These are phyloP conservation scores for Fusarium domesticum DNA, from an alignment of 2,329 filamentous ascomycete species.

Conservation along the genomic window DNA sequence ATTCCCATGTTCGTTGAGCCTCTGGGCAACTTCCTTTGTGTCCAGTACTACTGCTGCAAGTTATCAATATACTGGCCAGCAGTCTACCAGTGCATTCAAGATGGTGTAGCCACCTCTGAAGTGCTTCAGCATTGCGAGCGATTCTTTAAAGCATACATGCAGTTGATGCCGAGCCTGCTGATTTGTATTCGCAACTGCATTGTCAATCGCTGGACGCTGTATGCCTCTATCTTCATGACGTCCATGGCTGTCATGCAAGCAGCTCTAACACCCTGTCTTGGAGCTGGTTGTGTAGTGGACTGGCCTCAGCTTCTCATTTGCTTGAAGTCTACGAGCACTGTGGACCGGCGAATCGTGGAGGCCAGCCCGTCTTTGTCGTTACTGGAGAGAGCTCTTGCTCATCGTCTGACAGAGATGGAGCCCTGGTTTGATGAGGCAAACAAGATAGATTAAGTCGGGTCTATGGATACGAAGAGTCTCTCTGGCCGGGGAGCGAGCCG, in stretches of 20 bases:
- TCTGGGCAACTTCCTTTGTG: constrained; percentile 13
- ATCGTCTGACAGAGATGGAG: constrained; percentile 1
- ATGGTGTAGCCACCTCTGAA: neutral
- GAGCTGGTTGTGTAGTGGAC: constrained; percentile 1
- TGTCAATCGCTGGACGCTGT: constrained; percentile 1
- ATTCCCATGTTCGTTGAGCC: neutral
- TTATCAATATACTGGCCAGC: constrained; percentile 24
- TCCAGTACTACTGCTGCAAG: constrained; percentile 31
- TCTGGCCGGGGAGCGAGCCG: neutral
- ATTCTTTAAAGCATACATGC: constrained; percentile 1
- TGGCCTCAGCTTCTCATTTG: neutral
- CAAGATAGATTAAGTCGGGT: neutral
- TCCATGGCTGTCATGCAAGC: constrained; percentile 2
- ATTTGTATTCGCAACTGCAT: constrained; percentile 1
- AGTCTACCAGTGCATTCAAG: constrained; percentile 1
- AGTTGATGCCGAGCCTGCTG: constrained; percentile 1
- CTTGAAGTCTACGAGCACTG: constrained; percentile 1
- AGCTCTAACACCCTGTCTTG: constrained; percentile 2
- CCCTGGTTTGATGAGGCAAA: constrained; percentile 1
- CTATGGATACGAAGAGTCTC: neutral
- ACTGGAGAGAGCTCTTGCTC: constrained; percentile 1
- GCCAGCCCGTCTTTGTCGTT: constrained; percentile 1
- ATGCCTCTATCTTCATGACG: constrained; percentile 1
- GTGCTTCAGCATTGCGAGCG: neutral
- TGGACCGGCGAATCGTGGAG: constrained; percentile 1